Evolutionary conservation across 371 early-diverging fungal genomes (phyloP).

Genomic region (Saksenaea oblongispora): DNA sequence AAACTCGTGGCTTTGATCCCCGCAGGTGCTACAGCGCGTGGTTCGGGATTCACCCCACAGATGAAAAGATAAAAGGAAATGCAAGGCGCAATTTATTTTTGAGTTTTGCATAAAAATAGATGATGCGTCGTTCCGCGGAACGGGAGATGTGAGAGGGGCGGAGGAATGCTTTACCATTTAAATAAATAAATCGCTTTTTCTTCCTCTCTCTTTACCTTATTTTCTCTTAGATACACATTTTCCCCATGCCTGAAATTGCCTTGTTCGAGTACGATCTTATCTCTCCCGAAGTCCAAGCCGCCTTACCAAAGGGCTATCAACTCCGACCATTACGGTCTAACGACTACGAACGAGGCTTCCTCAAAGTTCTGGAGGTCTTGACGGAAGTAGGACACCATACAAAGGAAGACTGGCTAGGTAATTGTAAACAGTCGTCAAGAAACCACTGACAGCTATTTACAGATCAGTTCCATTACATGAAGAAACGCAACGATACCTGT

Average conservation of each 20-base stretch:
- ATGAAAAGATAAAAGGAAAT: background rate
- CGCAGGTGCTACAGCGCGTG: background rate
- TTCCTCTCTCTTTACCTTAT: background rate
- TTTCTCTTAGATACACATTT: background rate
- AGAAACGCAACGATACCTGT: constrained; percentile 75
- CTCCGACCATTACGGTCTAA: constrained; percentile 80
- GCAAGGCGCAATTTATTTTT: background rate
- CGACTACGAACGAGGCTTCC: constrained; percentile 85
- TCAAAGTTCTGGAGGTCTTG: constrained; percentile 71
- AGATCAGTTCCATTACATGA: constrained; percentile 76
- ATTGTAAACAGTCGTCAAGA: constrained; percentile 8
- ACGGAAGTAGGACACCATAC: constrained; percentile 78
- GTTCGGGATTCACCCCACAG: background rate
- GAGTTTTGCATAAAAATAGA: constrained; percentile 5
- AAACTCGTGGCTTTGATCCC: background rate
- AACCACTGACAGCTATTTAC: background rate
- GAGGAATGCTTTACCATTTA: background rate
- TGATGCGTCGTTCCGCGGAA: background rate
- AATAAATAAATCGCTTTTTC: background rate
- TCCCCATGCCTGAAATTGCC: constrained; percentile 33
- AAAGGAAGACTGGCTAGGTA: constrained; percentile 69
- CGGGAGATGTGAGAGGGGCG: background rate
- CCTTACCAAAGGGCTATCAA: constrained; percentile 77
- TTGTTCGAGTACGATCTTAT: constrained; percentile 79
- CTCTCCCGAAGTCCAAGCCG: constrained; percentile 69